Evolutionary conservation across 257 asterid genomes (phyloP).

Genomic region (Misopates orontium): DNA sequence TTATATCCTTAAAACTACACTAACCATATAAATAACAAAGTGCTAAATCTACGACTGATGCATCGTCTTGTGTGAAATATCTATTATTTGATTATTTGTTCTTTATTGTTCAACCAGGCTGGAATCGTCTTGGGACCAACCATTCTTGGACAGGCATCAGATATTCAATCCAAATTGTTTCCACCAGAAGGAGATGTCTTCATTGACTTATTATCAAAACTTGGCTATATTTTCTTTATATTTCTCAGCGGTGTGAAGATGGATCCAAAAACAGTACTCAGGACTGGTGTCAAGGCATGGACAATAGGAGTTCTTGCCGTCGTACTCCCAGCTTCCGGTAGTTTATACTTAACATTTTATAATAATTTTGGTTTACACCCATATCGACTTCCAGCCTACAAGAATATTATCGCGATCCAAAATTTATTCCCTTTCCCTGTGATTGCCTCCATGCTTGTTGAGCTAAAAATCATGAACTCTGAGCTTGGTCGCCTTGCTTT

Average conservation of each 20-base stretch:
- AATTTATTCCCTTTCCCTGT: slow-evolving; percentile 70
- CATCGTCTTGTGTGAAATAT: too few relatives aligned
- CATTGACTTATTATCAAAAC: slow-evolving; percentile 67
- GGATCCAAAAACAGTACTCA: slow-evolving; percentile 69
- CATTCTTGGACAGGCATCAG: slow-evolving; percentile 45
- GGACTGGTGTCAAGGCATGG: slow-evolving; percentile 80
- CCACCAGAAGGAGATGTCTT: slow-evolving; percentile 63
- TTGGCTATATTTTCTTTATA: slow-evolving; percentile 78
- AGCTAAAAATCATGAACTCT: slow-evolving; percentile 75
- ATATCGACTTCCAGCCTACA: slow-evolving; percentile 52
- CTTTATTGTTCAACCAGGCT: slow-evolving; percentile 45
- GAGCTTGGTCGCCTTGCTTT: slow-evolving; percentile 91
- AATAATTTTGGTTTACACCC: slow-evolving; percentile 4
- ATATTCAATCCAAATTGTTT: slow-evolving; percentile 34
- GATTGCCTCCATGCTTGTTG: slow-evolving; percentile 72
- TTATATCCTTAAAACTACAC: too few relatives aligned
- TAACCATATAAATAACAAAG: too few relatives aligned
- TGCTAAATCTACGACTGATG: too few relatives aligned
- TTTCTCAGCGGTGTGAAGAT: slow-evolving; percentile 88
- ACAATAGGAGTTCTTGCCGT: slow-evolving; percentile 59
- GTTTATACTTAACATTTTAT: slow-evolving; percentile 23
- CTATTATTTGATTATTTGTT: too few relatives aligned
- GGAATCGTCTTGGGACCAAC: slow-evolving; percentile 84
- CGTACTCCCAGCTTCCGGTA: slow-evolving; percentile 39
- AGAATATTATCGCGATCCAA: slow-evolving; percentile 44